These are phyloP conservation scores for Raffaelea arxii DNA, from an alignment of 2,329 filamentous ascomycete genomes.

Conservation along the genomic window DNA sequence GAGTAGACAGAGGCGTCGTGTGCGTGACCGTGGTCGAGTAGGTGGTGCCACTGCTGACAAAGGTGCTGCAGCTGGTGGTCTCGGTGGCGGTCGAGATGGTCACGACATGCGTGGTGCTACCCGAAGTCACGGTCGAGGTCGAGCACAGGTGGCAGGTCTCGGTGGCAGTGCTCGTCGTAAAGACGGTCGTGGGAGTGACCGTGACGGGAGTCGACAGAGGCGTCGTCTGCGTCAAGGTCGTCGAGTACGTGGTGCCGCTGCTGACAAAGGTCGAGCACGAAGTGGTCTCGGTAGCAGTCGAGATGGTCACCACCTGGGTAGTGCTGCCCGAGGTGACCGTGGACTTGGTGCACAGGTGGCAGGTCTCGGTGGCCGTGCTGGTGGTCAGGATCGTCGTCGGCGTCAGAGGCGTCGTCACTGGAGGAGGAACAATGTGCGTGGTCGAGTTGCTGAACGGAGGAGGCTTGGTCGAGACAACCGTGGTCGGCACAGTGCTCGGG, in stretches of 20 bases:
- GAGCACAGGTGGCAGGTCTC: neutral
- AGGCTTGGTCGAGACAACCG: neutral
- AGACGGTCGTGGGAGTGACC: neutral
- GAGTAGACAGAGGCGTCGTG: neutral
- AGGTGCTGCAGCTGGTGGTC: neutral
- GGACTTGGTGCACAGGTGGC: neutral
- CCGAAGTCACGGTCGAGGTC: neutral
- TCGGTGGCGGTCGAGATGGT: neutral
- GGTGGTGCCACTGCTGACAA: neutral
- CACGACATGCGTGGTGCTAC: neutral
- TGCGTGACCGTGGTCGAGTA: neutral
- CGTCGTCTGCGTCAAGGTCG: neutral
- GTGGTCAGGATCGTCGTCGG: neutral
- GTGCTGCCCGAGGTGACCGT: neutral
- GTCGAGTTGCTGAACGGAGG: neutral
- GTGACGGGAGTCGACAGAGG: neutral
- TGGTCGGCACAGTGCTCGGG: neutral
- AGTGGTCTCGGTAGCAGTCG: slow-evolving; percentile 2
- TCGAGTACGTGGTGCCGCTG: neutral
- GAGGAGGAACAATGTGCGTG: neutral
- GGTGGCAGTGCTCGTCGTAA: neutral
- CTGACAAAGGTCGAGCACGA: neutral
- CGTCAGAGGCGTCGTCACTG: neutral
- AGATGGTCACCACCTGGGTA: neutral
- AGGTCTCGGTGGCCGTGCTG: neutral